These are phyloP conservation scores for Lunularia cruciata DNA, from an alignment of 225 moss, liverwort and hornwort genomes.

Conservation along the genomic window DNA sequence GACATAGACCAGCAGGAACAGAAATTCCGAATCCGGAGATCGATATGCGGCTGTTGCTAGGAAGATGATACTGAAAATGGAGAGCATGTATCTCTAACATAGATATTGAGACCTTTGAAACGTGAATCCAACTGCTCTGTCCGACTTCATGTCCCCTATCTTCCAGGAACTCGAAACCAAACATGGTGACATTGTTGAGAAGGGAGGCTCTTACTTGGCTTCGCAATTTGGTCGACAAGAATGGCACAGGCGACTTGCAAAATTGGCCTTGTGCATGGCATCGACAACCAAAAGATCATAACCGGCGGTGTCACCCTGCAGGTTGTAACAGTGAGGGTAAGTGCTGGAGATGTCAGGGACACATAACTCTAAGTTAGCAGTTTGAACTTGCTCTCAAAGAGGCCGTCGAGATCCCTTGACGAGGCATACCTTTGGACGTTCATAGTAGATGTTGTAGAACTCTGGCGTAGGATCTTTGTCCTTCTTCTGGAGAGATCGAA, in stretches of 20 bases:
- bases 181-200: no score
- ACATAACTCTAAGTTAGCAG: no score
- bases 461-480: constrained; percentile 98
- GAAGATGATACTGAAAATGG: no score
- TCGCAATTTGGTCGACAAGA: constrained; percentile 99
- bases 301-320: constrained; percentile 91
- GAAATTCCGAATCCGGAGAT: no score
- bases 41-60: no score
- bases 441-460: constrained; percentile 96
- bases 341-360: no score
- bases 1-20: no score
- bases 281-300: constrained; percentile 97
- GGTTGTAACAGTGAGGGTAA: neutral
- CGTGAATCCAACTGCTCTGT: no score
- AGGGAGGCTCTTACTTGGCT: constrained; percentile 63
- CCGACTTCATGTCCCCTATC: no score
- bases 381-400: neutral
- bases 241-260: constrained; percentile 97
- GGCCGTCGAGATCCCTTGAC: neutral
- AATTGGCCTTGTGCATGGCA: constrained; percentile 99
- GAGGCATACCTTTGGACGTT: constrained; percentile 81
- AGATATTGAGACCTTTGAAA: no score
- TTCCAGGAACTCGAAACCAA: no score
- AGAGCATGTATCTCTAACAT: no score
- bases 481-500: constrained; percentile 90